phyloP scores from a whole-genome alignment of 345 rosid genomes.

The Eucalyptus pauciflora region DNA sequence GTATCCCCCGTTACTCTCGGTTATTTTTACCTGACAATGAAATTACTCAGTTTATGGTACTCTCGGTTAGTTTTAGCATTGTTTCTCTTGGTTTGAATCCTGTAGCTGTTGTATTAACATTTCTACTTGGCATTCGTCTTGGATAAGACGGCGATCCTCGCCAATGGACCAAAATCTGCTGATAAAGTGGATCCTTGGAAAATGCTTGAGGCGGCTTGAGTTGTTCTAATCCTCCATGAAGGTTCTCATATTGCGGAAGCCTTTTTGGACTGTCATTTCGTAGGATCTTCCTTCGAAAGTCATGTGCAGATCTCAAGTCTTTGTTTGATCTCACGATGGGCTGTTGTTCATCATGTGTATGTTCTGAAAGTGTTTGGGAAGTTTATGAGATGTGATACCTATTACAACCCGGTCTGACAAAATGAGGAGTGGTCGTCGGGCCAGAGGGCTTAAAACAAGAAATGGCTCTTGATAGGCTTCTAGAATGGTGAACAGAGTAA shows the following conservation, averaged over 20 bases:
- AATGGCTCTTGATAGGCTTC: accelerated
- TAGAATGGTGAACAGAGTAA: accelerated
- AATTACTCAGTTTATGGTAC: neutral
- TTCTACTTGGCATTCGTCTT: too few species aligned
- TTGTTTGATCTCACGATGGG: neutral
- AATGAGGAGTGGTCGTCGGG: too few species aligned
- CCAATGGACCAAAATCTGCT: too few species aligned
- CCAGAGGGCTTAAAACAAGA: too few species aligned
- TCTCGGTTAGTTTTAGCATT: too few species aligned
- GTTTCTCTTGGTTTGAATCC: too few species aligned
- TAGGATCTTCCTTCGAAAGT: neutral
- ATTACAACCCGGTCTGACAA: accelerated
- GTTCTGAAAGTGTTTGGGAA: neutral
- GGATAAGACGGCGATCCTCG: too few species aligned
- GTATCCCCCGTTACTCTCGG: neutral
- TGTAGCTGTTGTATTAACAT: too few species aligned
- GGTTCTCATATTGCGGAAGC: neutral
- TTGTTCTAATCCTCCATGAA: neutral
- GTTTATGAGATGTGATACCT: neutral
- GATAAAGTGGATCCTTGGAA: neutral
- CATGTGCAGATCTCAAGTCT: neutral
- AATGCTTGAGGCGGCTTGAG: neutral
- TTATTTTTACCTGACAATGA: too few species aligned
- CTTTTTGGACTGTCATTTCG: neutral
- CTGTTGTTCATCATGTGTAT: neutral